Evolutionary conservation across 805 yeast species (phyloP).

Genomic region (Barnettozyma californica): DNA sequence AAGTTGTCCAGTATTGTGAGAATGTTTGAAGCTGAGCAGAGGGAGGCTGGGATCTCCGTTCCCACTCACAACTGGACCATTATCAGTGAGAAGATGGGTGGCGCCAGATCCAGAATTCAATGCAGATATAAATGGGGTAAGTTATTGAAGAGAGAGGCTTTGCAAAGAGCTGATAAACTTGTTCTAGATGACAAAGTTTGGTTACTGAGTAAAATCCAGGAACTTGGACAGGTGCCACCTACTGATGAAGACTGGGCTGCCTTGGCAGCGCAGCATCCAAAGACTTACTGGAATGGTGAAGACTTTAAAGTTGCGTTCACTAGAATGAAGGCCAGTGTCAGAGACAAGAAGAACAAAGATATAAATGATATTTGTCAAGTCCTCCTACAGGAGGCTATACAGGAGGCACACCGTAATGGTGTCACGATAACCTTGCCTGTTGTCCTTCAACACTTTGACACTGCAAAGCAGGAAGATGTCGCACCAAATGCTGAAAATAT

Average conservation of each 20-base stretch:
- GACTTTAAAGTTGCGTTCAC: slow-evolving; percentile 63
- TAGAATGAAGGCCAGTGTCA: slow-evolving; percentile 46
- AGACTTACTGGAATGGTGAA: slow-evolving; percentile 47
- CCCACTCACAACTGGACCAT: slow-evolving; percentile 82
- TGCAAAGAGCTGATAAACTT: slow-evolving; percentile 38
- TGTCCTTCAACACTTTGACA: slow-evolving; percentile 15
- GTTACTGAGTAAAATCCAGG: slow-evolving; percentile 42
- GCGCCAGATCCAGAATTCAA: slow-evolving; percentile 84
- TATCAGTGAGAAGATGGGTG: slow-evolving; percentile 86
- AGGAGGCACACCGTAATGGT: slow-evolving; percentile 16
- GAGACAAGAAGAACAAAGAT: slow-evolving; percentile 40
- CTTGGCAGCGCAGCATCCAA: slow-evolving; percentile 41
- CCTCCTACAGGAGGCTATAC: slow-evolving; percentile 19
- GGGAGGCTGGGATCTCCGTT: slow-evolving; percentile 16
- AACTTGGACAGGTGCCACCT: slow-evolving; percentile 36
- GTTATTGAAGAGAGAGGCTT: slow-evolving; percentile 54
- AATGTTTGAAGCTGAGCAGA: slow-evolving; percentile 39
- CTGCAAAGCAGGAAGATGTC: slow-evolving; percentile 1
- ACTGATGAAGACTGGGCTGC: slow-evolving; percentile 51
- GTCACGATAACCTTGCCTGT: slow-evolving; percentile 20
- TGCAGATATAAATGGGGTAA: slow-evolving; percentile 96
- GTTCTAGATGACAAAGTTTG: slow-evolving; percentile 43
- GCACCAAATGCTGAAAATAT: slow-evolving; percentile 8
- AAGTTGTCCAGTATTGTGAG: slow-evolving; percentile 50
- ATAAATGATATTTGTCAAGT: slow-evolving; percentile 30